Evolutionary conservation across 441 rosid genomes (phyloP).

Genomic region (Adansonia madagascariensis): DNA sequence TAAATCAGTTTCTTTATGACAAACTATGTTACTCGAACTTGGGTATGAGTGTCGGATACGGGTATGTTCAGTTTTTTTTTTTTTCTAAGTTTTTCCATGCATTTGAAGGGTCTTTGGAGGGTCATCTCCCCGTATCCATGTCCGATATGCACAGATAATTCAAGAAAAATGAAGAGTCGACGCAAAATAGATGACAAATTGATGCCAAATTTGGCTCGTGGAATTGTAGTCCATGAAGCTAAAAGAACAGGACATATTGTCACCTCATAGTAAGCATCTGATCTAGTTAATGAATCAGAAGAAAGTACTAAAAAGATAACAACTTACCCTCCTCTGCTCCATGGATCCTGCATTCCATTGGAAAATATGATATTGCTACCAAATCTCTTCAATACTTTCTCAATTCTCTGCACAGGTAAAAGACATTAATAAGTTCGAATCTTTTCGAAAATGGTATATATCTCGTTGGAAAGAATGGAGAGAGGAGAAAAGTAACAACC

Average conservation of each 20-base stretch:
- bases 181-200: no score
- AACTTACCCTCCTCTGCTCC: constrained; percentile 77
- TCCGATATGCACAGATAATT: no score
- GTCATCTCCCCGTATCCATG: no score
- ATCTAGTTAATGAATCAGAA: not conserved
- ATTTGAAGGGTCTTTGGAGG: no score
- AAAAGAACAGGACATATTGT: no score
- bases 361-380: constrained; percentile 74
- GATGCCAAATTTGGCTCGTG: not conserved
- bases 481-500: not conserved
- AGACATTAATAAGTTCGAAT: not conserved
- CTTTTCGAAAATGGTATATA: not conserved
- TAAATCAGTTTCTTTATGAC: not conserved
- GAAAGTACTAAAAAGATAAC: not conserved
- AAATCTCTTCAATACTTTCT: constrained; percentile 55
- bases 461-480: not conserved
- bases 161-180: no score
- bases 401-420: constrained; percentile 43
- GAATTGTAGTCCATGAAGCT: not conserved
- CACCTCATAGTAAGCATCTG: not conserved
- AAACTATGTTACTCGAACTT: not conserved
- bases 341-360: constrained; percentile 74
- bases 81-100: no score
- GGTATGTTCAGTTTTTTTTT: no score
- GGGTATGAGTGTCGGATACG: no score